Percentiles rank a stretch among this genome's conserved stretches.
These are phyloP conservation scores for Irineochytrium annulatum DNA, from an alignment of 192 early-diverging fungal genomes.

Conservation along the genomic window DNA sequence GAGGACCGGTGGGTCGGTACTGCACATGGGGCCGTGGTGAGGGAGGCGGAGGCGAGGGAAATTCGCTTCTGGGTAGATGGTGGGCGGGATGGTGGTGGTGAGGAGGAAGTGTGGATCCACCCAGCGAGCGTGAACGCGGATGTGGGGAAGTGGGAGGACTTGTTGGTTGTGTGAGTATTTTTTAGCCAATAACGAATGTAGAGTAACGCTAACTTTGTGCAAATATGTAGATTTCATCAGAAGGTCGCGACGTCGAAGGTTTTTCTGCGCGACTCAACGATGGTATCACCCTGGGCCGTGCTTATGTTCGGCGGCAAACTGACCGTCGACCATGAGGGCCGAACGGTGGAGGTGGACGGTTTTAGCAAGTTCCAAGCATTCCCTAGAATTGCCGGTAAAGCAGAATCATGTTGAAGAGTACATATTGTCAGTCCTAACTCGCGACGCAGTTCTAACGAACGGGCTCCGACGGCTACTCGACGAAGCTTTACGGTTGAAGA, in stretches of 20 bases:
- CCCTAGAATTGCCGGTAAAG: conserved; percentile 34
- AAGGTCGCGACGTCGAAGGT: conserved; percentile 65
- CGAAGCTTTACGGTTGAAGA: conserved; percentile 63
- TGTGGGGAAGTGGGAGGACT: conserved; percentile 52
- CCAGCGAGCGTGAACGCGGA: conserved; percentile 74
- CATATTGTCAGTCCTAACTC: conserved; percentile 33
- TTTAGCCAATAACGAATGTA: too few relatives aligned
- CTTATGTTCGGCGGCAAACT: conserved; percentile 83
- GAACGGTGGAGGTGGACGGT: conserved; percentile 55
- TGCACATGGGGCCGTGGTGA: conserved; percentile 64
- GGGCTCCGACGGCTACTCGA: conserved; percentile 71
- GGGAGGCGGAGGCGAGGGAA: conserved; percentile 66
- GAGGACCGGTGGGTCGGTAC: conserved; percentile 55
- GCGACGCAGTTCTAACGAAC: conserved; percentile 70
- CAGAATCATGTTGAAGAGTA: background rate
- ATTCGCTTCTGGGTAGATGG: conserved; percentile 68
- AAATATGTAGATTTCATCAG: conserved; percentile 37
- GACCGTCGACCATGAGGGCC: conserved; percentile 63
- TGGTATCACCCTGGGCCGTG: conserved; percentile 63
- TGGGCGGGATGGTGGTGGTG: conserved; percentile 57
- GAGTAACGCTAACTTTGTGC: background rate
- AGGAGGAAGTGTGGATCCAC: conserved; percentile 76
- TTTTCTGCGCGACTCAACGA: conserved; percentile 63
- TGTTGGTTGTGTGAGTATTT: conserved; percentile 57
- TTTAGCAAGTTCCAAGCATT: conserved; percentile 64